These are phyloP conservation scores for Triticum dicoccoides DNA, from an alignment of 176 grass and related monocot species.

Conservation along the genomic window DNA sequence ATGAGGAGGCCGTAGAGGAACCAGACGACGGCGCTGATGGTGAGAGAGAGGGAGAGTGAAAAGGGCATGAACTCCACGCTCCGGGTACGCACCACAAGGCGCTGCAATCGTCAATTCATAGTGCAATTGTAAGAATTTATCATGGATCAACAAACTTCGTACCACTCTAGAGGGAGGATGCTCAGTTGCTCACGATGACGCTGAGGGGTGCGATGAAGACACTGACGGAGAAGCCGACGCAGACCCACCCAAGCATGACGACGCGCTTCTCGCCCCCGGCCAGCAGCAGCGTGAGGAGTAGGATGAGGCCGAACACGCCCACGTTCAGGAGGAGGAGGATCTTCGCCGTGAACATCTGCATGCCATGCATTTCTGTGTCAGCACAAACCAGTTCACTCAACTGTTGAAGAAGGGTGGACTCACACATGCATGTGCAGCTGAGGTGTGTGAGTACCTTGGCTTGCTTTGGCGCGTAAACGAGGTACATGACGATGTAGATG, in stretches of 20 bases:
- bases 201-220: slow-evolving; percentile 75
- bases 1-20: too few species aligned
- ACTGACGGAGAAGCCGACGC: slow-evolving; percentile 68
- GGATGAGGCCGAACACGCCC: slow-evolving; percentile 52
- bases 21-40: not conserved
- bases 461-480: slow-evolving; percentile 60
- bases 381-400: too few species aligned
- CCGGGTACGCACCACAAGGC: slow-evolving; percentile 62
- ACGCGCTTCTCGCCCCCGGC: slow-evolving; percentile 31
- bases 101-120: slow-evolving; percentile 21
- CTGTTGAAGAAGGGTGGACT: too few species aligned
- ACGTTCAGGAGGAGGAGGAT: slow-evolving; percentile 64
- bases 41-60: slow-evolving; percentile 73
- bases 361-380: not conserved
- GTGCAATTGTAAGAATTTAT: too few species aligned
- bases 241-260: slow-evolving; percentile 70
- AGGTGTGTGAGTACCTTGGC: slow-evolving; percentile 29
- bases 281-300: slow-evolving; percentile 55
- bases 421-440: not conserved
- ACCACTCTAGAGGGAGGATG: too few species aligned
- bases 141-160: too few species aligned
- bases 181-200: slow-evolving; percentile 51
- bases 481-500: slow-evolving; percentile 65
- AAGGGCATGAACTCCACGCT: slow-evolving; percentile 97
- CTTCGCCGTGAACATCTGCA: slow-evolving; percentile 62